Evolutionary conservation across 441 rosid genomes (phyloP).

Genomic region (Bruguiera hainesii): DNA sequence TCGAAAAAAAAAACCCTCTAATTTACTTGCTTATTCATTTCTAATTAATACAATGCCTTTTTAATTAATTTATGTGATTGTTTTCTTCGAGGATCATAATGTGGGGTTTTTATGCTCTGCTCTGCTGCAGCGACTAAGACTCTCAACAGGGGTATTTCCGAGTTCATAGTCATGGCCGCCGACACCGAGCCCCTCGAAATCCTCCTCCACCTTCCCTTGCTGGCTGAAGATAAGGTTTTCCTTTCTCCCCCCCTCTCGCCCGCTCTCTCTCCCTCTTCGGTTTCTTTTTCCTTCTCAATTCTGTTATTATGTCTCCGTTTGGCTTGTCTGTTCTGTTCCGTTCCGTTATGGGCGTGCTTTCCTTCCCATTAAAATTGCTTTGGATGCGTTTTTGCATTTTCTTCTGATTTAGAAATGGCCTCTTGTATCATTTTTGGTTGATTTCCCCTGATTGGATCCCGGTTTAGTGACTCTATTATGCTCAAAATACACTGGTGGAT

Average conservation of each 20-base stretch:
- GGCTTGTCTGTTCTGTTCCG: too few species aligned
- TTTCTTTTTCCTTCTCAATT: background rate
- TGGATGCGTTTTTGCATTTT: too few species aligned
- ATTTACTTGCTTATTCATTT: too few species aligned
- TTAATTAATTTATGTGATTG: background rate
- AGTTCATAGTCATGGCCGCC: conserved; percentile 94
- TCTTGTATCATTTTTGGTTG: too few species aligned
- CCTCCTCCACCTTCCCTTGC: conserved; percentile 81
- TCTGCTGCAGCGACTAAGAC: conserved; percentile 75
- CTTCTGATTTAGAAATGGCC: too few species aligned
- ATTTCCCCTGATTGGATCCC: too few species aligned
- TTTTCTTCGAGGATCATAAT: background rate
- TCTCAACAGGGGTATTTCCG: conserved; percentile 83
- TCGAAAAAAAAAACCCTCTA: too few species aligned
- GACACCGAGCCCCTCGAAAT: conserved; percentile 92
- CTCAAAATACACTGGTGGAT: too few species aligned
- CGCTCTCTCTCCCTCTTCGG: background rate
- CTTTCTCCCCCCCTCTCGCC: background rate
- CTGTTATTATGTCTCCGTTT: background rate
- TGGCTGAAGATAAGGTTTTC: conserved; percentile 85
- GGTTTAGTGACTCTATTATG: too few species aligned
- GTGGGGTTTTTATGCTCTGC: background rate
- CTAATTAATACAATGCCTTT: too few species aligned
- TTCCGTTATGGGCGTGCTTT: too few species aligned
- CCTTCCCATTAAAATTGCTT: too few species aligned